Base-by-base conservation (phyloP, 106 monocot genomes). In the Allium sativum region DNA sequence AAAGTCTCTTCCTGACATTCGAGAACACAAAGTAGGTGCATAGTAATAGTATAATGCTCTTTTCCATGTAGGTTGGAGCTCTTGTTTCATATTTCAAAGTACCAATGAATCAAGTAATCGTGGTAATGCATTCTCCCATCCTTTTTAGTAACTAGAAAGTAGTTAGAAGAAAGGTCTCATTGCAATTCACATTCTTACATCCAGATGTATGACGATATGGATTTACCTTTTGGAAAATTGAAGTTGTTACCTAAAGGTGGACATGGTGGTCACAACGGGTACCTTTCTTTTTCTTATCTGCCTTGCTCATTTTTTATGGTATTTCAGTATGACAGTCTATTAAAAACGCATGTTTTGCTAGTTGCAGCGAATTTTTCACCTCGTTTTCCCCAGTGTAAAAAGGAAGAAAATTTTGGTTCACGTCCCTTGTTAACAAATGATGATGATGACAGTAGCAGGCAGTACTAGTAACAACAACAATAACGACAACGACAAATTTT, bases 181-280 rank as follows among this genome's bases (percentile, higher is more conserved):
- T 55, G 14, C 68, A 57, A 18, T 13, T 48, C 40, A 7, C 48
- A 50, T 43, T 41, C 57, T 64, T 79, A 47, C 18, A 59, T 46
- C 40, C 65, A 96, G 95, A 90, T 90, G 50, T 96, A 82, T 61
- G 95, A 96, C 74, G 95, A 96, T 64, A 58, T 96, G 16, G 90
- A 96, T 65, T 72, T 96, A 61, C 90, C 90, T 70, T 96, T 96
- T 87, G 90, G 81, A 71, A 86, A 86, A 70, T 53, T 96, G 58
- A 73, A 78, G 16, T 77, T 96, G 43, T 76, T 88, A 63, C 90
- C 87, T 58, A 91, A 91, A 68, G 90, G 90, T 55, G 96, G 96
- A 61, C 96, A 96, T 78, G 96, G 96, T 6, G 96, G 96, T 9
- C 96, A 96, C 59, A 96, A 96, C 70, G 96, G 96, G 96, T 96